phyloP scores from a whole-genome alignment of 495 filamentous ascomycete species.

The Lophiostoma macrostomum region DNA sequence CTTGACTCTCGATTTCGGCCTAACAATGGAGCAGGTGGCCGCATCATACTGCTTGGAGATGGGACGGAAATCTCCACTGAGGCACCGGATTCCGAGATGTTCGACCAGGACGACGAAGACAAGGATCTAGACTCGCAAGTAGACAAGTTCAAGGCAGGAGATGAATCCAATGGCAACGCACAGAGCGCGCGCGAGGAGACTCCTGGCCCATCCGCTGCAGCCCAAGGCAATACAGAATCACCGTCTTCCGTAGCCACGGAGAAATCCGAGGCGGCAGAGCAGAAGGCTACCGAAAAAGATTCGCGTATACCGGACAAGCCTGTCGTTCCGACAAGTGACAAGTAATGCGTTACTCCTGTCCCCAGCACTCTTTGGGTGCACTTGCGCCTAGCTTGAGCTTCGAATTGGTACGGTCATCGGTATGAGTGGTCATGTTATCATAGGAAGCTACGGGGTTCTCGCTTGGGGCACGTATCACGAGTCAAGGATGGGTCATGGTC shows the following conservation, averaged over 20 bases:
- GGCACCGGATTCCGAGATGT: slow-evolving; percentile 85
- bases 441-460: neutral
- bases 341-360: slow-evolving; percentile 11
- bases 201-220: slow-evolving; percentile 45
- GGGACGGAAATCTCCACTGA: slow-evolving; percentile 85
- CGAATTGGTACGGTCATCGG: neutral
- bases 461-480: slow-evolving; percentile 14
- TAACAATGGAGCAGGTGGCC: slow-evolving; percentile 63
- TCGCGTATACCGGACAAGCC: slow-evolving; percentile 35
- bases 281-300: neutral
- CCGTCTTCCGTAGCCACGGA: slow-evolving; percentile 49
- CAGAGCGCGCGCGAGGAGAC: slow-evolving; percentile 57
- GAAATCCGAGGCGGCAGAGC: slow-evolving; percentile 29
- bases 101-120: slow-evolving; percentile 83
- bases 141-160: slow-evolving; percentile 39
- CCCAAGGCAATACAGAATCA: slow-evolving; percentile 39
- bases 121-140: slow-evolving; percentile 65
- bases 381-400: neutral
- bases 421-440: slow-evolving; percentile 5
- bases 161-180: slow-evolving; percentile 25
- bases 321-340: slow-evolving; percentile 20
- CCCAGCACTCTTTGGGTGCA: neutral
- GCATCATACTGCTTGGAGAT: slow-evolving; percentile 92
- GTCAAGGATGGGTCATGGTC: slow-evolving; percentile 7
- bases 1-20: slow-evolving; percentile 59